A percentile compares a stretch with the other conserved stretches of the same genome.
These are phyloP conservation scores for Wickerhamomyces bisporus DNA, from an alignment of 805 yeast species.

Conservation along the genomic window DNA sequence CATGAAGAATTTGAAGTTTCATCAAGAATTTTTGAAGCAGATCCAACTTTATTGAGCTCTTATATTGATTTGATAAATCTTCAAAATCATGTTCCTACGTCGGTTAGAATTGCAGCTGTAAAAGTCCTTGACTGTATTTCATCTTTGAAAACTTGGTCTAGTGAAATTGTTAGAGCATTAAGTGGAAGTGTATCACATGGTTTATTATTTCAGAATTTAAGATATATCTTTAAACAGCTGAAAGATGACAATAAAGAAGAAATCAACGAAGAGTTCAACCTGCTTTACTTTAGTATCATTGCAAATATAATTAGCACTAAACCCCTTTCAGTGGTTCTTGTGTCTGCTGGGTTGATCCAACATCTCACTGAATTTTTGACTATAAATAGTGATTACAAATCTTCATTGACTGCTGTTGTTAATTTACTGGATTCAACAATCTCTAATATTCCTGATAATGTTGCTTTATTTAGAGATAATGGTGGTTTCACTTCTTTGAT, in stretches of 20 bases:
- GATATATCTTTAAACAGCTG: slow-evolving; percentile 52
- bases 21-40: slow-evolving; percentile 63
- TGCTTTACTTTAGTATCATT: slow-evolving; percentile 52
- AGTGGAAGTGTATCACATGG: slow-evolving; percentile 91
- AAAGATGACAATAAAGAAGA: slow-evolving; percentile 32
- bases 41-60: slow-evolving; percentile 64
- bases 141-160: slow-evolving; percentile 60
- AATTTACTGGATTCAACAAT: slow-evolving; percentile 40
- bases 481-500: slow-evolving; percentile 65
- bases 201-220: slow-evolving; percentile 62
- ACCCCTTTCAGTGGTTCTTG: slow-evolving; percentile 48
- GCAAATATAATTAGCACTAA: slow-evolving; percentile 54
- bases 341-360: slow-evolving; percentile 71
- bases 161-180: slow-evolving; percentile 69
- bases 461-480: slow-evolving; percentile 58
- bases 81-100: slow-evolving; percentile 48
- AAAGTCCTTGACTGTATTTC: slow-evolving; percentile 68
- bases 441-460: slow-evolving; percentile 38
- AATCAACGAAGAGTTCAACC: slow-evolving; percentile 43
- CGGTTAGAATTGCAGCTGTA: slow-evolving; percentile 54
- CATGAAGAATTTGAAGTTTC: slow-evolving; percentile 55
- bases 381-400: slow-evolving; percentile 44
- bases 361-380: slow-evolving; percentile 59
- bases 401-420: slow-evolving; percentile 59
- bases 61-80: slow-evolving; percentile 71